phyloP scores from a whole-genome alignment of 768 basidiomycete genomes.

The Tephrocybe sp. region DNA sequence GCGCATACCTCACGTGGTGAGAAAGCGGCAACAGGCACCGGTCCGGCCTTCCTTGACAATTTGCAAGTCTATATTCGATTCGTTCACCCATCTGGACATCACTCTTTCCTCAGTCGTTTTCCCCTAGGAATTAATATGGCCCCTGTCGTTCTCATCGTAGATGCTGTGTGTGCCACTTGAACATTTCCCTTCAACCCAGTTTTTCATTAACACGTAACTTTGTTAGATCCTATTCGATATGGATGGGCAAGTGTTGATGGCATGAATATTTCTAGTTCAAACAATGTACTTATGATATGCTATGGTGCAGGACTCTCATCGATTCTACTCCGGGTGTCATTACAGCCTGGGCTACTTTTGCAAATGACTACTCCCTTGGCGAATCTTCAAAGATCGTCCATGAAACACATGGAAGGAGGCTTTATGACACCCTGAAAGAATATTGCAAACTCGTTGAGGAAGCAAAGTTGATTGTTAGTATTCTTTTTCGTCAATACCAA shows the following conservation, averaged over 20 bases:
- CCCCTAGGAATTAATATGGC: slow-evolving; percentile 27
- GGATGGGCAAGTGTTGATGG: slow-evolving; percentile 54
- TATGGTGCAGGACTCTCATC: slow-evolving; percentile 66
- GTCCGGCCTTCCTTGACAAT: no score
- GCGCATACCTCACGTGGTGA: neutral
- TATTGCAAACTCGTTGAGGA: slow-evolving; percentile 65
- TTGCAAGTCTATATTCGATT: no score
- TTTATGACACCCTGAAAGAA: slow-evolving; percentile 73
- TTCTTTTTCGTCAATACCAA: neutral
- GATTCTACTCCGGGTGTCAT: slow-evolving; percentile 86
- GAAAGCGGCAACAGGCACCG: neutral
- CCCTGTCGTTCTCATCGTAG: slow-evolving; percentile 37
- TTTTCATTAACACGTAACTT: slow-evolving; percentile 7
- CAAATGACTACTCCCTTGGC: slow-evolving; percentile 57
- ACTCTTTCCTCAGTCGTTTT: neutral
- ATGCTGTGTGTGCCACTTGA: slow-evolving; percentile 44
- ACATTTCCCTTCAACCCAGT: neutral
- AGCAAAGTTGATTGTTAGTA: slow-evolving; percentile 49
- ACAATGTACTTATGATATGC: no score
- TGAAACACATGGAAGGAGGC: slow-evolving; percentile 72
- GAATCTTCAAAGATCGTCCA: slow-evolving; percentile 48
- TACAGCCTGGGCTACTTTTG: slow-evolving; percentile 74
- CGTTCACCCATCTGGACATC: no score
- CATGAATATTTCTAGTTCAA: no score
- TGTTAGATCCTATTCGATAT: slow-evolving; percentile 66